These are phyloP conservation scores for Botrytis porri DNA, from an alignment of 2,329 filamentous ascomycete species.

Conservation along the genomic window DNA sequence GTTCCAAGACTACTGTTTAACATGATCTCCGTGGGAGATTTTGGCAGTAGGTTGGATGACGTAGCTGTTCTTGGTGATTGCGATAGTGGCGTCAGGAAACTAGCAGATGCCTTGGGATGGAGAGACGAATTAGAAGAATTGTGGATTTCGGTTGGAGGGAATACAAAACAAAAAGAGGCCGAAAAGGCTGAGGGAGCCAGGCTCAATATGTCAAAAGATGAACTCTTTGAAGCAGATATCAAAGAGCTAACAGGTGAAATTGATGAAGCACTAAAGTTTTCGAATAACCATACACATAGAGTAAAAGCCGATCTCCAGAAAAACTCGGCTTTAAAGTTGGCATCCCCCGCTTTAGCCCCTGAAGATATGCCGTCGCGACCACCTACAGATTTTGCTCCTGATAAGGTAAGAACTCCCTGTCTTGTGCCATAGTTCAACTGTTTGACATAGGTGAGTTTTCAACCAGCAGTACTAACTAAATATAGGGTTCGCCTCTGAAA, in stretches of 20 bases:
- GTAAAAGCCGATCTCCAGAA: conserved; percentile 31
- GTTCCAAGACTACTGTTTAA: conserved; percentile 85
- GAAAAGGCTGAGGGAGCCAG: conserved; percentile 22
- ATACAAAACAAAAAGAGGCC: conserved; percentile 47
- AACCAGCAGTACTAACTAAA: not conserved
- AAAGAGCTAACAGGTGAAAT: conserved; percentile 40
- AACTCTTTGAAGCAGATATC: conserved; percentile 43
- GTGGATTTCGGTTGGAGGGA: conserved; percentile 68
- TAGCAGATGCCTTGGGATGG: conserved; percentile 84
- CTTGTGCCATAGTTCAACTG: not conserved
- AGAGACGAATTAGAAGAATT: conserved; percentile 72
- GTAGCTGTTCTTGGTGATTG: conserved; percentile 81
- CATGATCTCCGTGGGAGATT: conserved; percentile 72
- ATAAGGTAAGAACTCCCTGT: not conserved
- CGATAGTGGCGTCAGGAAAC: conserved; percentile 72
- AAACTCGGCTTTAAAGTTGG: not conserved
- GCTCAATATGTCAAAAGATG: conserved; percentile 45
- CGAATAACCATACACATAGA: conserved; percentile 34
- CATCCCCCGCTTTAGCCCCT: not conserved
- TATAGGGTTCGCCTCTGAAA: not conserved
- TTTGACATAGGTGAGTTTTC: not conserved
- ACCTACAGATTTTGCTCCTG: not conserved
- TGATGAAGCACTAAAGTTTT: conserved; percentile 37
- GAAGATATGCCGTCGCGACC: not conserved
- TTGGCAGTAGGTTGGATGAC: conserved; percentile 78